Base-by-base conservation (phyloP, 306 rosid genomes). In the Luffa aegyptiaca region DNA sequence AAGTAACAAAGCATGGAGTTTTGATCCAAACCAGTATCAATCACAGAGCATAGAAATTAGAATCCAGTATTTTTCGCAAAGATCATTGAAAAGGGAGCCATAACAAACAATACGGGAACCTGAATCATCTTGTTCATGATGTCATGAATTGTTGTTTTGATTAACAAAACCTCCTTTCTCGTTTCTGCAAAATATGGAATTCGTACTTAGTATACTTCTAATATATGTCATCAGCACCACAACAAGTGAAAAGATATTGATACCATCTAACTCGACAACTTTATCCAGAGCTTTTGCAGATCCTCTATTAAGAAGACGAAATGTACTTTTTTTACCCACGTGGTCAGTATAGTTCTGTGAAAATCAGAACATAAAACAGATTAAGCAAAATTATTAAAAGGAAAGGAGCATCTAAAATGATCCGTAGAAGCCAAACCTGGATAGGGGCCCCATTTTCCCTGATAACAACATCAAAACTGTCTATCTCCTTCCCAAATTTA, bases 381-480 rank as follows among this genome's bases (percentile, higher is more conserved):
- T 73, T 79, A 78, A 80, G 84, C 36, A 81, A 62, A 4, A 48
- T 83, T 75, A n/a, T 69, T 31, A 31, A 65, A 78, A 69, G 56
- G 45, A 45, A 76, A 56, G 13, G 64, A 82, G 56, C 48, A 64
- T 51, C 63, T 77, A 45, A 66, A 83, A 53, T 44, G 31, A 75
- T 51, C 33, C 75, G 80, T 20, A 74, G 78, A 76, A 80, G 49
- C 79, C 48, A 75, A 78, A 96, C 99, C 93, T 93, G 84, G 74
- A 80, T 84, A 80, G 98, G 99, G 78, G 97, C 99, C 84, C 98
- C 98, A 82, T 96, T 96, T 91, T 96, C 99, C 87, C 99, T 90
- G 62, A 96, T 77, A 66, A 93, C 94, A 81, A 79, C 99, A 80
- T 96, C 96, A 82, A 89, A 91, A 68, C 85, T 84, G 83, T 96